Base-by-base conservation (phyloP, 2,329 filamentous ascomycete species). In the Samsoniella hepiali region DNA sequence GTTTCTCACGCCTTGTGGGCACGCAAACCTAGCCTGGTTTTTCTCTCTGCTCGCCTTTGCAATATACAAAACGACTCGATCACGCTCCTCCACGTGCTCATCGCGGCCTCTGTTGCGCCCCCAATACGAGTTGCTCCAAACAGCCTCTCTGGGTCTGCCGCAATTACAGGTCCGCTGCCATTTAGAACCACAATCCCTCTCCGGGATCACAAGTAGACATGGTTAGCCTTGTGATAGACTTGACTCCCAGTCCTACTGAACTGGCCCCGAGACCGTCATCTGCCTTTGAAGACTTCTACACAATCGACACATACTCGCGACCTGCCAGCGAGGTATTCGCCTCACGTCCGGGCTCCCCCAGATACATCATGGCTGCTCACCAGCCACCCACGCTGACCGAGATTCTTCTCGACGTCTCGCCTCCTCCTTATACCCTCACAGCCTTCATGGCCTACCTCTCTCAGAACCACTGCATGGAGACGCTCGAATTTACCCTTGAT, bases 401-500 rank as follows among this genome's bases (percentile, higher is more conserved):
- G 70, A 96, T 99, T 34, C 84, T 99, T 51, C 85, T 91, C 67
- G 95, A 97, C 77, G 86, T 85, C 51, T 91, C 95, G 42, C 88
- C 91, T 9, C 88, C 92, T 47, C 95, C 95, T 68, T 98, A 92
- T 84, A 97, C 93, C 0, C 82, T 97, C 9, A 88, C 87, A 65
- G 94, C 94, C 38, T 98, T 98, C 76, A 98, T 95, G 87, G 93
- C 93, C 63, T 98, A 96, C 72, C 84, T 98, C 4, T 97, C 94
- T 1, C 93, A 96, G 72, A 98, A 98, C 72, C 94, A 98, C 77
- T 99, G 95, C 73, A 81, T 98, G 67, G 95, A 99, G 76, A 97
- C 93, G 1, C 82, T 99, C 45, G 95, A 98, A 73, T 99, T 99
- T 75, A 97, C 93, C 47, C 89, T 97, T 82, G 95, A 97, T 74